Base-by-base conservation (phyloP, 106 monocot genomes). In the Agapanthus africanus region DNA sequence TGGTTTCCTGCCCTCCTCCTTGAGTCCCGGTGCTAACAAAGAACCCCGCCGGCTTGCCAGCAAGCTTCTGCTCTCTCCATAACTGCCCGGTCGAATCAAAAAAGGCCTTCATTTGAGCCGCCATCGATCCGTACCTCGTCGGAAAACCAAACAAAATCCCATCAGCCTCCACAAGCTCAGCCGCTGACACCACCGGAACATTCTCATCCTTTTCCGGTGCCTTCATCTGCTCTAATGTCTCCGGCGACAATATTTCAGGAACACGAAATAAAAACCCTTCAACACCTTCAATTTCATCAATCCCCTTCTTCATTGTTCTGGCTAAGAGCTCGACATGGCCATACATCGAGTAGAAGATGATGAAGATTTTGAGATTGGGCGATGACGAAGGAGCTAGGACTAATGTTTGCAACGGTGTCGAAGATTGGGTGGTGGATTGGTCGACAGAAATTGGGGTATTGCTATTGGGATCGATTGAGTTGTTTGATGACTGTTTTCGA, bases 31-130 rank as follows among this genome's bases (percentile, higher is more conserved):
- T 88, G 67, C 88, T 88, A 4, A 88, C 83, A 32, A 88, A 88
- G 74, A 88, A 88, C 16, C 88, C 88, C 0, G 88, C 88, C 4
- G 88, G 88, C 80, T 88, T 88, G 28, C 88, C 88, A 1, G 83
- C 83, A 31, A 88, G 75, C 59, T 46, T 80, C 80, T 87, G 87
- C 75, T 87, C 83, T 77, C 37, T 77, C 87, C 88, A 84, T 57
- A 81, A 28, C 73, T 79, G 67, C 25, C 83, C 88, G 28, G 88
- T 84, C 23, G 80, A 64, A 39, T 88, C 88, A 46, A 88, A 84
- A 67, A 88, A 88, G 8, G 84, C 80, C 84, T 83, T 84, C 88
- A 88, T 88, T 71, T 88, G 88, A 15, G 88, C 88, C 7, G 83
- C 81, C 88, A 88, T 88, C 15, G 42, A 8, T 42, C 42, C 42